Percentiles rank a stretch among this genome's conserved stretches.
Evolutionary conservation across 805 yeast genomes (phyloP).

Genomic region (Yarrowia porcina): DNA sequence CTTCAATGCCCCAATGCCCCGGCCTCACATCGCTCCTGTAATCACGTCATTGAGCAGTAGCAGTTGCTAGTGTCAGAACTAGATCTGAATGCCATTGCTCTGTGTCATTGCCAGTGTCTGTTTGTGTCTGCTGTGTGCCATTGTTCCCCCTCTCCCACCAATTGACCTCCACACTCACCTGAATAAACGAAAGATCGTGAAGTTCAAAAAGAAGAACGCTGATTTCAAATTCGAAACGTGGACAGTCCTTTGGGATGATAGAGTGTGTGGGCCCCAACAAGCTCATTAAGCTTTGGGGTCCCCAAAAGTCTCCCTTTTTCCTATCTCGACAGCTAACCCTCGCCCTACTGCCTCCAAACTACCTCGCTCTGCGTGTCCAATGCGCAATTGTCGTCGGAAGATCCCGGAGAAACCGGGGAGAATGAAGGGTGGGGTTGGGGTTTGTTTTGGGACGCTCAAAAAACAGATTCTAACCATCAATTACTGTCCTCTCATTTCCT

Average conservation of each 20-base stretch:
- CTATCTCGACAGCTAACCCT: not conserved
- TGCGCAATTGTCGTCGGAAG: constrained; percentile 14
- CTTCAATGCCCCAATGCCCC: too few relatives aligned
- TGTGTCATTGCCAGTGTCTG: not conserved
- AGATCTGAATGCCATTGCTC: too few relatives aligned
- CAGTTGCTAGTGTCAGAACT: not conserved
- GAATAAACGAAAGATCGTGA: constrained; percentile 20
- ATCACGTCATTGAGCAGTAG: too few relatives aligned
- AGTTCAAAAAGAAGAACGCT: not conserved
- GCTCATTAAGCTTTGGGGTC: not conserved
- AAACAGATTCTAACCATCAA: too few relatives aligned
- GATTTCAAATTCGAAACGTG: constrained; percentile 4
- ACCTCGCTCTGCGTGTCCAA: not conserved
- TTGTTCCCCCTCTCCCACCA: too few relatives aligned
- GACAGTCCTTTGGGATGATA: not conserved
- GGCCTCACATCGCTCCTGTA: not conserved
- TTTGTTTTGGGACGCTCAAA: too few relatives aligned
- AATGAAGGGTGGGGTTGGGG: too few relatives aligned
- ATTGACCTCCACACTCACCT: constrained; percentile 7
- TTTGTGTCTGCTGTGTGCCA: not conserved
- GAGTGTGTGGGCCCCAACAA: constrained; percentile 1
- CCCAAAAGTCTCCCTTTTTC: not conserved
- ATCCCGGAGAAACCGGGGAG: not conserved
- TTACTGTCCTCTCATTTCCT: too few relatives aligned
- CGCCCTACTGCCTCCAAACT: constrained; percentile 11